A percentile compares a stretch with the other conserved stretches of the same genome.
phyloP scores from a whole-genome alignment of 441 rosid species.

The Theobroma grandiflorum region DNA sequence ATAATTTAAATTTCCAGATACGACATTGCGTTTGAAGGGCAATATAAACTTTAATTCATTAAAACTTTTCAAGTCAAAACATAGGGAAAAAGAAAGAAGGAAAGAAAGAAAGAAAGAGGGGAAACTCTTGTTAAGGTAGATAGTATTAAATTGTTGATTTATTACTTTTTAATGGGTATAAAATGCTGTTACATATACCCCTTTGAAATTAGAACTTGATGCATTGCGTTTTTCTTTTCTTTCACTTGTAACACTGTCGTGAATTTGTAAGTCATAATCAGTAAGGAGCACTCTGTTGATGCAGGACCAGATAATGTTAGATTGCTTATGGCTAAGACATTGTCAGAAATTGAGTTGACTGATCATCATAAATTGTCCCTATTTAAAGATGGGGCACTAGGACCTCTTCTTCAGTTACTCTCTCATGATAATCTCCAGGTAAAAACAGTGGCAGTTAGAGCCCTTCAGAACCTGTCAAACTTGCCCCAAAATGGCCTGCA shows the following conservation, averaged over 20 bases:
- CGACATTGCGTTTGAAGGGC: not conserved
- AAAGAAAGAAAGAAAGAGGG: not conserved
- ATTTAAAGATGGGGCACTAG: constrained; percentile 41
- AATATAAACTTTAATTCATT: not conserved
- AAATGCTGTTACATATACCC: not conserved
- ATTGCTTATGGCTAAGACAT: constrained; percentile 38
- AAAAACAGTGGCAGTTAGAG: constrained; percentile 39
- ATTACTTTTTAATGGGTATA: not conserved
- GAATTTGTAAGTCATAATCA: constrained; percentile 11
- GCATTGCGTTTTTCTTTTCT: not conserved
- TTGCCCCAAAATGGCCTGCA: constrained; percentile 43
- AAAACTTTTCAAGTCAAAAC: not conserved
- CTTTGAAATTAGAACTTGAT: not conserved
- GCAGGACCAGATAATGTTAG: constrained; percentile 42
- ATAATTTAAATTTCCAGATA: not conserved
- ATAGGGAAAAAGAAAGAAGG: not conserved
- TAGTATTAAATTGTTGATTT: not conserved
- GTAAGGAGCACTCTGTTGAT: not conserved
- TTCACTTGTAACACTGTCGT: not conserved
- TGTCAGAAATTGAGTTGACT: constrained; percentile 47
- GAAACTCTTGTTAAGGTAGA: not conserved
- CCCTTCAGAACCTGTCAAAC: constrained; percentile 46
- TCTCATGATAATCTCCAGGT: constrained; percentile 35
- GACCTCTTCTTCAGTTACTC: constrained; percentile 43
- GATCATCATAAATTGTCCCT: constrained; percentile 44